Evolutionary conservation across 2,329 filamentous ascomycete genomes (phyloP), one percentile per base, ranked within the genome.

Genomic region (Xylariales sp.): DNA sequence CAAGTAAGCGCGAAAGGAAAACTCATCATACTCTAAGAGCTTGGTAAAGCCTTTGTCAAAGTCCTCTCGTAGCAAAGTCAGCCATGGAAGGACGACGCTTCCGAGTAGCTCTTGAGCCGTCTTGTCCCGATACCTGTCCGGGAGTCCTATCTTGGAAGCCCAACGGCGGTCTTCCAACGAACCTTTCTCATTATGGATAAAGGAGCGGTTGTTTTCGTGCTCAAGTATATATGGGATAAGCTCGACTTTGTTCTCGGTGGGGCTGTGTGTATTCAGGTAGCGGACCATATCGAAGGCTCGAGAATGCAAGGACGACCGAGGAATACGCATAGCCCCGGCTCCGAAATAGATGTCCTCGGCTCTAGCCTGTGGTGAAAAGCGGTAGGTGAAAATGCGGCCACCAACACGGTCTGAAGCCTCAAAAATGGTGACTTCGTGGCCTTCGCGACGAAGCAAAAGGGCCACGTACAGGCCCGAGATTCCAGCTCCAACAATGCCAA

Each of bases 171-270:
- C 40, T 16, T 43, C 15, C 4, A 40, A 16, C 1, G 5, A 7
- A 4, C 29, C 21, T 31, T 36, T 40, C 12, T 40, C 4, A 24
- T 20, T 20, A 9, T 20, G 22, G 24, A 43, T 18, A 10, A 39
- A 44, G 5, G 38, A 18, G 3, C 16, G 7, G 38, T 48, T 46
- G 25, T 42, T 42, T 4, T 36, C 34, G 28, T 42, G 37, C 4
- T 44, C 34, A 2, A 48, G 31, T 8, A 49, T 40, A 16, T 49
- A 49, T 8, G 38, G 38, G 9, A 49, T 49, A 9, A 49, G 39
- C 24, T 47, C 29, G 10, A 47, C 39, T 20, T 25, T 38, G n/a
- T 43, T 31, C 12, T 37, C 43, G 9, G 34, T n/a, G 12, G 35
- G 19, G 14, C 12, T 18, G 20, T 38, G 39, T 2, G 38, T 40